Evolutionary conservation across 495 filamentous ascomycete species (phyloP), one percentile per base, ranked within the genome.

Genomic region (Neurospora sp.): DNA sequence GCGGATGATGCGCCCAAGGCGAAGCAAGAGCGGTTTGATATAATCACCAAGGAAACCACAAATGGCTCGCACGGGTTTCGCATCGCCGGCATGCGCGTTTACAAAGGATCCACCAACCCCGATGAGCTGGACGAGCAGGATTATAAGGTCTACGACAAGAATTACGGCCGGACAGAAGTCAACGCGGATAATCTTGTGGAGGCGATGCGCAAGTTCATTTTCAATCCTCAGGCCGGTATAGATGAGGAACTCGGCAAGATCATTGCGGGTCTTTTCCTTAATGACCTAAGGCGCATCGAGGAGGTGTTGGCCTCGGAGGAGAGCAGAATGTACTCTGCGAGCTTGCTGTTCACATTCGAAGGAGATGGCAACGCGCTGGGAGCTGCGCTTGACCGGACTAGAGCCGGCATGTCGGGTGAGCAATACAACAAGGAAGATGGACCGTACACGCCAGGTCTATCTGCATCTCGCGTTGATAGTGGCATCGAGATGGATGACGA

Each of bases 51-150:
- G 71, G 88, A 90, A 75, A 97, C 94, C 20, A 99, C 96, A 2
- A 93, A 91, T 78, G 88, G 88, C 37, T 89, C 88, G 38, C 86
- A 97, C 41, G 94, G 94, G 20, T 96, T 95, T 80, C 89, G 96
- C 27, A 91, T 99, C 74, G 93, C 93, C 0, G 96, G 96, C 3
- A 99, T 99, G 96, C 92, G 91, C 78, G 92, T 95, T 4, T 99
- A 91, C 87, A 91, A 91, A 69, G 93, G 92, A 4, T 27, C 85
- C 37, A 80, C 83, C 39, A 83, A 88, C 66, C 83, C 84, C 66
- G 79, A 78, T 4, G 84, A 87, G 71, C 74, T 78, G 72, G 82
- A 86, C 70, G 75, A 82, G 40, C 82, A 87, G 71, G 83, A 80
- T 44, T 96, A 92, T 78, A 90, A 85, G 78, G 87, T 91, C 23